Conservation (phyloP, 2,329 filamentous ascomycete genomes). For the Neonectria faginata region DNA sequence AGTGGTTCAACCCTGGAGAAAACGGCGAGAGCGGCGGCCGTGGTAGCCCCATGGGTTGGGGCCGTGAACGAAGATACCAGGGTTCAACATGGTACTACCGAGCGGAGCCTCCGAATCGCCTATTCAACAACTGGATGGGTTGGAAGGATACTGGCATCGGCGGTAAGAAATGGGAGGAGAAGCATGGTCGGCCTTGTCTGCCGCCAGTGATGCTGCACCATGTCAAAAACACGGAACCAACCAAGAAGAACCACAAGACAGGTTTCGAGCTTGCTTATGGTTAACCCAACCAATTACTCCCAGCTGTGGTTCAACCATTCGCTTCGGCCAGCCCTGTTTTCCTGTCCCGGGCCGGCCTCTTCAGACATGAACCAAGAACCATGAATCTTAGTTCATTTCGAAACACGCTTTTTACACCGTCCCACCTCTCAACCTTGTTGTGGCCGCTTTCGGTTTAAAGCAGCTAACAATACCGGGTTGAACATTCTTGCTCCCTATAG, state of each 20-base stretch:
- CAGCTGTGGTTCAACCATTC: constrained; percentile 21
- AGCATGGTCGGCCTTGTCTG: constrained; percentile 67
- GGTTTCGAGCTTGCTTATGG: constrained; percentile 55
- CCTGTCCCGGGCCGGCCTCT: constrained; percentile 14
- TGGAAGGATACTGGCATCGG: constrained; percentile 67
- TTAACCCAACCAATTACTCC: constrained; percentile 40
- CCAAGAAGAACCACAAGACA: constrained; percentile 56
- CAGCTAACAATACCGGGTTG: neutral
- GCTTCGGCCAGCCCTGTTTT: constrained; percentile 19
- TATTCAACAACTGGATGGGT: constrained; percentile 74
- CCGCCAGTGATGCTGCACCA: constrained; percentile 70
- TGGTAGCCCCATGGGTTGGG: constrained; percentile 70
- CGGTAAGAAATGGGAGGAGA: constrained; percentile 66
- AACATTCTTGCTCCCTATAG: constrained; percentile 10
- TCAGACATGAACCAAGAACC: constrained; percentile 7
- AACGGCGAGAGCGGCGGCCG: constrained; percentile 65
- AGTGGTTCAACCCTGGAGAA: constrained; percentile 71
- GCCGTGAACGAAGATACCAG: constrained; percentile 66
- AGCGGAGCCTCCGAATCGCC: constrained; percentile 65
- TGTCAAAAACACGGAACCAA: constrained; percentile 68
- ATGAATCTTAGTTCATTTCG: neutral
- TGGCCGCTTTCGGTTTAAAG: constrained; percentile 1
- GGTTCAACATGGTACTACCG: constrained; percentile 73
- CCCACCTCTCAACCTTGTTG: neutral
- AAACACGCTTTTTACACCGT: constrained; percentile 13